These are phyloP conservation scores for Yamadazyma epiphylla DNA, from an alignment of 1,139 yeast species.

Conservation along the genomic window DNA sequence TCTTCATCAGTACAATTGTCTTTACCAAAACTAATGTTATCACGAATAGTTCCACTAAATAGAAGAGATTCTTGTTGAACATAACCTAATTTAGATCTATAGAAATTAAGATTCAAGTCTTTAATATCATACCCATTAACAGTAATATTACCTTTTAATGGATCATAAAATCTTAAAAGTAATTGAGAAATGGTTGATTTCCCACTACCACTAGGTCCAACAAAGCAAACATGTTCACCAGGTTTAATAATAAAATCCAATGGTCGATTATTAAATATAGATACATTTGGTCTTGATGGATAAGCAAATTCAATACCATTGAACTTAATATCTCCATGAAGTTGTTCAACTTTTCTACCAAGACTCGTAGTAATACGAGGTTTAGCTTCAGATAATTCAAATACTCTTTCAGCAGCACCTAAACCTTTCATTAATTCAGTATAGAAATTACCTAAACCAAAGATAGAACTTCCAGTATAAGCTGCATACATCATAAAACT, in stretches of 20 bases:
- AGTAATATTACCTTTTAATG: constrained; percentile 57
- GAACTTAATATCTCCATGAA: constrained; percentile 51
- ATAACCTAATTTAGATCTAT: constrained; percentile 74
- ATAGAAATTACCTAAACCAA: constrained; percentile 85
- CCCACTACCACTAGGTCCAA: constrained; percentile 96
- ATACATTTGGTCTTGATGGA: constrained; percentile 79
- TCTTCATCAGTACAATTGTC: constrained; percentile 53
- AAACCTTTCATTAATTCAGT: constrained; percentile 95
- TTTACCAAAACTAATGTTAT: constrained; percentile 78
- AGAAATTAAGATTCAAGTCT: constrained; percentile 65
- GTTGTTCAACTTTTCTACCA: constrained; percentile 45
- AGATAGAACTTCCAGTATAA: constrained; percentile 85
- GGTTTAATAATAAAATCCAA: constrained; percentile 65
- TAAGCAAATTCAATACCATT: constrained; percentile 68
- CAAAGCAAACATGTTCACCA: constrained; percentile 89
- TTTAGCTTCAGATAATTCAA: constrained; percentile 77
- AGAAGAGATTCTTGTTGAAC: constrained; percentile 95
- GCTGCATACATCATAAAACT: constrained; percentile 93
- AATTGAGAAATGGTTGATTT: constrained; percentile 87
- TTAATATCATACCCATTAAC: constrained; percentile 70
- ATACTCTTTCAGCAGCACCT: constrained; percentile 91
- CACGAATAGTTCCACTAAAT: constrained; percentile 84
- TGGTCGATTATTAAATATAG: constrained; percentile 53
- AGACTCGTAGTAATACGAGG: constrained; percentile 63
- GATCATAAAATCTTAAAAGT: constrained; percentile 78